Base-by-base conservation (phyloP, 495 filamentous ascomycete genomes). In the Penicillium alfredii region DNA sequence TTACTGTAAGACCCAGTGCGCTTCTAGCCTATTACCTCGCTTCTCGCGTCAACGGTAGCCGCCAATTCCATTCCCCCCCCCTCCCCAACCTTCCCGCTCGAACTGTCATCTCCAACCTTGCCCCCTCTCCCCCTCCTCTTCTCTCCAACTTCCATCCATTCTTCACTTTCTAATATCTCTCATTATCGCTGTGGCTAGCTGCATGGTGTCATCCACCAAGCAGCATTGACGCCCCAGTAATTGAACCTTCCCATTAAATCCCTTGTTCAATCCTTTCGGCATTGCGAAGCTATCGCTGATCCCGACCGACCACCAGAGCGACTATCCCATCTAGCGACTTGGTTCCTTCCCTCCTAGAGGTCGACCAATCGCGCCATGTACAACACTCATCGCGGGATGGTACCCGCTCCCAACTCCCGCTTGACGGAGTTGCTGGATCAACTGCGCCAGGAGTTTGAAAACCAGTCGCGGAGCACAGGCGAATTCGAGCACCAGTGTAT, bases 401-500 rank as follows among this genome's bases (percentile, higher is more conserved):
- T 81, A 51, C 78, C 77, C 46, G 74, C 68, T 45, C 74, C 82
- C 49, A 81, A 80, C 69, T 73, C 73, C 49, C 88, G 92, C 36
- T 68, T 97, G 46, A 86, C 78, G 45, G 92, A 98, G 69, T 75
- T 96, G 45, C 70, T 98, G 51, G 90, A 96, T 27, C 80, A 88
- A 49, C 77, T 98, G 45, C 80, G 93, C 47, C 68, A 73, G 56
- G 92, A 98, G 62, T 98, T 95, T 50, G 92, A 96, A 38, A 77
- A 66, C 39, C 84, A 94, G 56, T 71, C 80, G 71, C 78, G 49
- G 72, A 82, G 50, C 52, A 81, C 73, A 51, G 81, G 81, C 52
- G 84, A 86, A 37, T 90, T 83, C 60, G 90, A 98, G 44, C 83
- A 88, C 53, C 84, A 89, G 57, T 80, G 92, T 96, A 77, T 68